Conservation (phyloP, 83 land plant genomes). For the Thuja plicata region DNA sequence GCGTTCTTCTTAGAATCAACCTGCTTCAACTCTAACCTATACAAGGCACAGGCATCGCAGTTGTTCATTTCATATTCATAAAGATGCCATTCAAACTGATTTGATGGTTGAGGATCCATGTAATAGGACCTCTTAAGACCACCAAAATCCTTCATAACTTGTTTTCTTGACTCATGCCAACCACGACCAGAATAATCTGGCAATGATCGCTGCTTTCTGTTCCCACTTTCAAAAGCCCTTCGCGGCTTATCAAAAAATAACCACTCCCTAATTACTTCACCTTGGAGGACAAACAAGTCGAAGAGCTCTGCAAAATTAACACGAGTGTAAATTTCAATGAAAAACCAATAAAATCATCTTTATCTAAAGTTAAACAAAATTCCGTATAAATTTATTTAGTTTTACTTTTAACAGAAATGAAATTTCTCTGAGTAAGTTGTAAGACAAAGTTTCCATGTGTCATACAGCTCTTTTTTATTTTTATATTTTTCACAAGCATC, state of each 20-base stretch:
- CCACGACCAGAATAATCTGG: slow-evolving; percentile 54
- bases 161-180: slow-evolving; percentile 98
- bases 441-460: neutral
- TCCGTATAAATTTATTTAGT: neutral
- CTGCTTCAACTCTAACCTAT: slow-evolving; percentile 83
- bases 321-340: neutral
- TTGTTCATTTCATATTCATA: slow-evolving; percentile 83
- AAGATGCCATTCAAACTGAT: slow-evolving; percentile 86
- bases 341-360: neutral
- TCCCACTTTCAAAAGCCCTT: slow-evolving; percentile 45
- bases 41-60: slow-evolving; percentile 79
- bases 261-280: slow-evolving; percentile 39
- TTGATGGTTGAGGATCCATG: slow-evolving; percentile 92
- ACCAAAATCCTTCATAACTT: slow-evolving; percentile 84
- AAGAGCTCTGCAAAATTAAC: slow-evolving; percentile 53
- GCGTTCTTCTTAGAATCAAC: slow-evolving; percentile 72
- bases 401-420: neutral
- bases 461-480: neutral
- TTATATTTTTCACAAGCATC: neutral
- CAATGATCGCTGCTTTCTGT: slow-evolving; percentile 47
- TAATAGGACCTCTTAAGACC: slow-evolving; percentile 92
- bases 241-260: slow-evolving; percentile 52
- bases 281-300: slow-evolving; percentile 32
- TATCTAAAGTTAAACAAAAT: neutral
- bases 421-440: neutral